Conservation (phyloP, 2,329 filamentous ascomycete genomes). For the Fusarium fujikuroi region DNA sequence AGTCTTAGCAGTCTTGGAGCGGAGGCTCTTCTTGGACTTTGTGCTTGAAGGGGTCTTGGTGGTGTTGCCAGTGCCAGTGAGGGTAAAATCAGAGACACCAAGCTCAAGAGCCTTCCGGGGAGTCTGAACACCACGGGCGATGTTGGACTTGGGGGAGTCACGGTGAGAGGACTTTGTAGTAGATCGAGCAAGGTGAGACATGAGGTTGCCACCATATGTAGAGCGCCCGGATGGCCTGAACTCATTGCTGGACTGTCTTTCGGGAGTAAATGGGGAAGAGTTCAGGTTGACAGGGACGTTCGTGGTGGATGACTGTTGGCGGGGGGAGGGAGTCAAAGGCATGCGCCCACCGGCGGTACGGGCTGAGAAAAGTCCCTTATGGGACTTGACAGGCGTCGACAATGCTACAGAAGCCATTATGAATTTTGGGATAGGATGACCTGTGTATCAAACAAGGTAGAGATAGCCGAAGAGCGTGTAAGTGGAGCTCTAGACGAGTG, state of each 20-base stretch:
- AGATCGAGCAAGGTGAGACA: constrained; percentile 80
- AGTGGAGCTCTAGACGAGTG: constrained; percentile 55
- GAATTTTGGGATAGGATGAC: constrained; percentile 43
- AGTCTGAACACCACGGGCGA: constrained; percentile 77
- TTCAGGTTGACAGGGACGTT: constrained; percentile 63
- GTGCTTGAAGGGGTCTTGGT: constrained; percentile 68
- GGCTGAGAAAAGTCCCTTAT: constrained; percentile 89
- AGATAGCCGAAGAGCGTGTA: constrained; percentile 27
- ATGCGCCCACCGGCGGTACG: constrained; percentile 95
- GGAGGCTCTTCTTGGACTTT: constrained; percentile 66
- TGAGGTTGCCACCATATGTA: constrained; percentile 82
- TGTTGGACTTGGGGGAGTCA: constrained; percentile 97
- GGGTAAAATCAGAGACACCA: constrained; percentile 89
- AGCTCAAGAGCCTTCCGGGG: constrained; percentile 87
- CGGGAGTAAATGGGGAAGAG: constrained; percentile 83
- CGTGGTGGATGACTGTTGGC: constrained; percentile 67
- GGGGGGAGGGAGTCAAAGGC: constrained; percentile 92
- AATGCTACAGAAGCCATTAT: constrained; percentile 84
- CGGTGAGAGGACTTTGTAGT: constrained; percentile 74
- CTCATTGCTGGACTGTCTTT: constrained; percentile 64
- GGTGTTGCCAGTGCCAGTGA: constrained; percentile 80
- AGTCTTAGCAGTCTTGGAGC: constrained; percentile 76
- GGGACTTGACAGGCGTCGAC: constrained; percentile 94
- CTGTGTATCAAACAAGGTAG: constrained; percentile 15
- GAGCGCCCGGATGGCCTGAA: constrained; percentile 71